Evolutionary conservation across 2,329 filamentous ascomycete species (phyloP).

Genomic region (Xylaria sp.): DNA sequence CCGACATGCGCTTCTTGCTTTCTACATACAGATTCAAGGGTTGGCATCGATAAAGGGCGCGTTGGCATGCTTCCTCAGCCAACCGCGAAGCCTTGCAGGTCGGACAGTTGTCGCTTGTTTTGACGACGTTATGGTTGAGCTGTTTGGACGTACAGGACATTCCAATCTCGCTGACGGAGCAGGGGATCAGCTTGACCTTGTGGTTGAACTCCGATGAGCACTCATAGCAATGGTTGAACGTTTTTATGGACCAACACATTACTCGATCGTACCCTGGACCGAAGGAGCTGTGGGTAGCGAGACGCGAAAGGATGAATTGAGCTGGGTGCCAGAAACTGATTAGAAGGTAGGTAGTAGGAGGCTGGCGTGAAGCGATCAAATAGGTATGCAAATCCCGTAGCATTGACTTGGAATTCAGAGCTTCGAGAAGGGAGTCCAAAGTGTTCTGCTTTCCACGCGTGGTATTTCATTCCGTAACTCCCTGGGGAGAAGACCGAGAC

Average conservation of each 20-base stretch:
- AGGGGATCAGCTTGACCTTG: constrained; percentile 1
- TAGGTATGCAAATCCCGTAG: no score
- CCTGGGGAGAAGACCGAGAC: no score
- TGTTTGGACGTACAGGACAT: not conserved
- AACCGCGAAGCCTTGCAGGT: constrained; percentile 1
- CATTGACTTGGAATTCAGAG: no score
- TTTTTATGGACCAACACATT: not conserved
- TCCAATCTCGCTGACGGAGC: not conserved
- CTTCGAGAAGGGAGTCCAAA: no score
- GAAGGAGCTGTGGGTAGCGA: no score
- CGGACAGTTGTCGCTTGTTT: constrained; percentile 9
- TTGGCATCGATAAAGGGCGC: not conserved
- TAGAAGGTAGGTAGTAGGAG: no score
- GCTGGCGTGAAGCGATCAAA: no score
- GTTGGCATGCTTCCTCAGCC: constrained; percentile 15
- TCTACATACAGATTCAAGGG: constrained; percentile 6
- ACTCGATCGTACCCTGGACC: no score
- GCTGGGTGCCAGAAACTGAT: no score
- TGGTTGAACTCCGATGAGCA: constrained; percentile 10
- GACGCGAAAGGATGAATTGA: no score
- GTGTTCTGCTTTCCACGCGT: no score
- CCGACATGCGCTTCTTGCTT: constrained; percentile 3
- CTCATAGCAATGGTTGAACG: constrained; percentile 13
- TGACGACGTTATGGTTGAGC: not conserved
- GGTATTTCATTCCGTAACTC: no score